Conservation (phyloP, 202 grass and related monocot species). For the Setaria italica region DNA sequence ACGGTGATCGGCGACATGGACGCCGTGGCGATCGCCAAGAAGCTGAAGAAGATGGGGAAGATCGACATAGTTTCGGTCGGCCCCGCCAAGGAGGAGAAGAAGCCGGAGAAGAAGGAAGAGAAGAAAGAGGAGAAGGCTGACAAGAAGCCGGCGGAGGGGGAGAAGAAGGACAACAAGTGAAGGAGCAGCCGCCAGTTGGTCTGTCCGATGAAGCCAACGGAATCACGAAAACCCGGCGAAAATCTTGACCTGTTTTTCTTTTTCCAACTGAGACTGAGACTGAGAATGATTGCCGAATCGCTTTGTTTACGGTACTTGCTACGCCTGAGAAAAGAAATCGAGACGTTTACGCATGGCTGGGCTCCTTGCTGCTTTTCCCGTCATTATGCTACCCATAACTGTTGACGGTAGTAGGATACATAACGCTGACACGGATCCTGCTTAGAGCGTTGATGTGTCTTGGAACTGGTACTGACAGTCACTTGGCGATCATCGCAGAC, state of each 20-base stretch:
- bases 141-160: conserved; percentile 24
- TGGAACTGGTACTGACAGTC: no score
- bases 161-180: conserved; percentile 38
- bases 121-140: background rate
- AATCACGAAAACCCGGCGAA: background rate
- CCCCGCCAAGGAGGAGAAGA: conserved; percentile 79
- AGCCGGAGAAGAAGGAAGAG: conserved; percentile 58
- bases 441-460: no score
- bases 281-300: background rate
- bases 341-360: background rate
- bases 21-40: conserved; percentile 76
- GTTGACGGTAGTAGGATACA: no score
- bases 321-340: background rate
- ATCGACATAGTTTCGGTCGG: conserved; percentile 86
- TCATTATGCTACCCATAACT: no score
- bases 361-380: no score
- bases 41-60: conserved; percentile 81
- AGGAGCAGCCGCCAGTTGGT: background rate
- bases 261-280: no score
- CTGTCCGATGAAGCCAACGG: background rate
- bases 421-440: no score
- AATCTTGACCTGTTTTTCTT: background rate
- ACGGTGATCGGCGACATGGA: conserved; percentile 89
- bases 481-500: no score
- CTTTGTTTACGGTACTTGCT: background rate